Evolutionary conservation across 495 filamentous ascomycete genomes (phyloP).

Genomic region (Hypoxylon perforatum): DNA sequence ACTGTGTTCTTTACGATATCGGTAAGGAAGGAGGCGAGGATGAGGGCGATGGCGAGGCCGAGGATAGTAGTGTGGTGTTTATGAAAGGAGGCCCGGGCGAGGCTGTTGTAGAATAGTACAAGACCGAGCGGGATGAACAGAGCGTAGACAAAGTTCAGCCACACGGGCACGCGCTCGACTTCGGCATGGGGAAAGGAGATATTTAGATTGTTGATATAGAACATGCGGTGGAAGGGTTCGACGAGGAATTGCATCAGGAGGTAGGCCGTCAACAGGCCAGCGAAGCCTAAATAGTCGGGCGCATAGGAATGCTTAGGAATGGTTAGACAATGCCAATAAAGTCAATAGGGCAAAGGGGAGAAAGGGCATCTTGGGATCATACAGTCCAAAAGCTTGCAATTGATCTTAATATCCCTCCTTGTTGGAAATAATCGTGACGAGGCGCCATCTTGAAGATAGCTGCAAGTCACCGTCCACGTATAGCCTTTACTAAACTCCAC

Average conservation of each 20-base stretch:
- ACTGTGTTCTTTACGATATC: constrained; percentile 93
- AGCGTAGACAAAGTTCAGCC: constrained; percentile 81
- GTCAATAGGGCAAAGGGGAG: not conserved
- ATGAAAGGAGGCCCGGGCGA: constrained; percentile 71
- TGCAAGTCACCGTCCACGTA: constrained; percentile 58
- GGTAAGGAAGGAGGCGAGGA: constrained; percentile 84
- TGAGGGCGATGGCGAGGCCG: constrained; percentile 78
- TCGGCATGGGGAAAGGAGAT: constrained; percentile 89
- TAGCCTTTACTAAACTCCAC: constrained; percentile 48
- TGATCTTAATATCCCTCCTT: constrained; percentile 49
- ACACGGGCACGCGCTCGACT: constrained; percentile 83
- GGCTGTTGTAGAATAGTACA: constrained; percentile 72
- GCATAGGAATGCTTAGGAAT: constrained; percentile 76
- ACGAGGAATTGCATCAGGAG: constrained; percentile 74
- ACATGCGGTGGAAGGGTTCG: constrained; percentile 90
- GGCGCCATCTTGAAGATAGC: constrained; percentile 52
- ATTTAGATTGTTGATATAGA: constrained; percentile 80
- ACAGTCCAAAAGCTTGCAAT: constrained; percentile 64
- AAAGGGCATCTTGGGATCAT: constrained; percentile 23
- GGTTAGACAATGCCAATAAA: constrained; percentile 12
- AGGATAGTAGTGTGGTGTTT: constrained; percentile 89
- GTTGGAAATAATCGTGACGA: constrained; percentile 35
- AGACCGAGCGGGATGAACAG: constrained; percentile 74
- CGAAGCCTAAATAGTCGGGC: constrained; percentile 85
- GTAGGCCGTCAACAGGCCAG: constrained; percentile 73